A percentile compares a stretch with the other conserved stretches of the same genome.
phyloP scores from a whole-genome alignment of 495 filamentous ascomycete genomes.

The Aspergillus olivimuriae region DNA sequence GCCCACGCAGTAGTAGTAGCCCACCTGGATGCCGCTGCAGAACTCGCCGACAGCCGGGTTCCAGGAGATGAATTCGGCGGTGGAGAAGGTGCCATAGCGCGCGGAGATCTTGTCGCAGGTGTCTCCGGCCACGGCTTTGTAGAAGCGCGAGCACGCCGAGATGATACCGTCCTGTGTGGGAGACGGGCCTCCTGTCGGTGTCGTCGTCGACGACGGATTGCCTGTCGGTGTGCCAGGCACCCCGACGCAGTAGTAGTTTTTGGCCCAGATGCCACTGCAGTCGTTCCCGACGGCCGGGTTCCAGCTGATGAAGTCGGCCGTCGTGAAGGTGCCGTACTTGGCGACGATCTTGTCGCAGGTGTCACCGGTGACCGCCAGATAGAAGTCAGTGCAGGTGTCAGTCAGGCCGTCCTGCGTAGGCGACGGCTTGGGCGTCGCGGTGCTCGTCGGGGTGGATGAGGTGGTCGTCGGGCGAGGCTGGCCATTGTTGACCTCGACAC shows the following conservation, averaged over 20 bases:
- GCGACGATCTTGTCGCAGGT: conserved; percentile 17
- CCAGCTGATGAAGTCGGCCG: conserved; percentile 1
- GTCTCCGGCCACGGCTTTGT: conserved; percentile 17
- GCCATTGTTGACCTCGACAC: conserved; percentile 13
- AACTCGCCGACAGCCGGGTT: neutral
- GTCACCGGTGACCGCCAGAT: conserved; percentile 17
- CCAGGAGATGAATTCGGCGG: conserved; percentile 1
- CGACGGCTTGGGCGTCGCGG: neutral
- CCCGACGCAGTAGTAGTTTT: neutral
- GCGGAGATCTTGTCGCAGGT: conserved; percentile 17
- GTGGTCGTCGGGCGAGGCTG: conserved; percentile 5
- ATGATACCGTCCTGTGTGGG: conserved; percentile 10
- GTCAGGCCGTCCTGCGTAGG: conserved; percentile 10
- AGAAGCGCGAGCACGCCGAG: conserved; percentile 14
- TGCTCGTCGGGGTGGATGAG: conserved; percentile 2
- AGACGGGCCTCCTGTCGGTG: neutral
- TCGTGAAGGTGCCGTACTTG: conserved; percentile 10
- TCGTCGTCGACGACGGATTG: conserved; percentile 1
- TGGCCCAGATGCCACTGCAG: neutral
- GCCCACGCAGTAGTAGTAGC: neutral
- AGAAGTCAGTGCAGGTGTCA: conserved; percentile 14
- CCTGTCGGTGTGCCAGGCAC: neutral
- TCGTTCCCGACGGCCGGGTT: neutral
- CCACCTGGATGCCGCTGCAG: neutral
- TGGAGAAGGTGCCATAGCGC: conserved; percentile 10